Evolutionary conservation across 148 eudicot species (phyloP).

Genomic region (Drosera capensis): DNA sequence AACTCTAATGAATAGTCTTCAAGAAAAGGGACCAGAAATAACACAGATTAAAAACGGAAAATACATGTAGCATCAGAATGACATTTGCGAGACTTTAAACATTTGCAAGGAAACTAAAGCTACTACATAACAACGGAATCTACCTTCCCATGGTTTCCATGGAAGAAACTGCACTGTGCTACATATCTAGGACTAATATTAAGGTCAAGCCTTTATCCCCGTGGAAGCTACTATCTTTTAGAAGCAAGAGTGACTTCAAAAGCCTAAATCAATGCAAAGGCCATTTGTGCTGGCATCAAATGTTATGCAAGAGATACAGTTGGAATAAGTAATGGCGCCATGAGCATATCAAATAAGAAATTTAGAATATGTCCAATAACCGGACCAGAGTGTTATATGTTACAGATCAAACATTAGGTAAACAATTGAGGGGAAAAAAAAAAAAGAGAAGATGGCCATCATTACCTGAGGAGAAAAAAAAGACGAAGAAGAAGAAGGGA

Average conservation of each 20-base stretch:
- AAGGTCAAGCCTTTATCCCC: conserved; percentile 9
- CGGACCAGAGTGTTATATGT: too few species aligned
- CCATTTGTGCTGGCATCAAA: too few species aligned
- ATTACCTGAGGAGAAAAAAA: neutral
- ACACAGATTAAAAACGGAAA: neutral
- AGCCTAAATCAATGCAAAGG: too few species aligned
- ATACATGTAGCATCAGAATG: neutral
- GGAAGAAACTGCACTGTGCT: conserved; percentile 89
- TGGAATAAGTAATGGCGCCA: too few species aligned
- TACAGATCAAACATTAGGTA: too few species aligned
- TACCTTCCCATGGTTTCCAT: conserved; percentile 99
- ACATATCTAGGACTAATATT: conserved; percentile 51
- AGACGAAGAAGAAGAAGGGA: neutral
- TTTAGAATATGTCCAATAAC: too few species aligned
- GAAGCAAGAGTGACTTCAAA: neutral
- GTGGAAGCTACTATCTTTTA: neutral
- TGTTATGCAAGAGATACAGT: too few species aligned
- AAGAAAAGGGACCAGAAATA: too few species aligned
- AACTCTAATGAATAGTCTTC: too few species aligned
- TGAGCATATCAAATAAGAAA: too few species aligned
- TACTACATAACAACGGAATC: neutral
- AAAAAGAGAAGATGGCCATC: too few species aligned
- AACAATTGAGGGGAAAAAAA: too few species aligned
- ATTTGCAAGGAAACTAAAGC: neutral
- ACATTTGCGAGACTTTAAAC: neutral